Base-by-base conservation (phyloP, 2,329 filamentous ascomycete species). In the Elsinoe australis region DNA sequence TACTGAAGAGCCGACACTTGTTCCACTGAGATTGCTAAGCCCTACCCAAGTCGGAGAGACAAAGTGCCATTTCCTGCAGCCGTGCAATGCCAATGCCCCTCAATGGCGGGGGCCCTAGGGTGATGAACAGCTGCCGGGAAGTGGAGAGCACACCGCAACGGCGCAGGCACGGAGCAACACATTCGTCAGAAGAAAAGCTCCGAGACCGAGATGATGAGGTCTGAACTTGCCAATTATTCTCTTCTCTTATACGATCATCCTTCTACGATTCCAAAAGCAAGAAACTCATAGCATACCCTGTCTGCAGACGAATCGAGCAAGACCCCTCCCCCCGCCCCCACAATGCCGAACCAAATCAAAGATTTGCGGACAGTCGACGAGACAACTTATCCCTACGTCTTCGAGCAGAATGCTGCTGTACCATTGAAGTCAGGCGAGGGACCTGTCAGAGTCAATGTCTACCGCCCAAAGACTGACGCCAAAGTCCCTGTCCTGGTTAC, bases 401-500 rank as follows among this genome's bases (percentile, higher is more conserved):
- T 59, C 35, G 61, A 63, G 45, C 56, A 61, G 28, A 63, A 64
- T 55, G 58, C 55, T 15, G 57, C 57, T 2, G 58, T 63, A 9
- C 38, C 49, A 2, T 49, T 64, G 15, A 59, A 59, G 47, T 57
- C 55, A 0, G 59, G 56, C 14, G 56, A 60, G 10, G 60, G 60
- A 7, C 50, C 58, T n/a, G 58, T 63, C 8, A 57, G 61, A 9
- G 59, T 60, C 26, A 64, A 63, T 52, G 58, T 64, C 12, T 64
- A 61, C 49, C 55, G 61, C 8, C 62, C 61, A 12, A 63, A 62
- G 50, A 58, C 56, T 3, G 51, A 55, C 2, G 55, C 57, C 33
- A 67, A 61, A 52, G 71, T 71, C 17, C 82, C 83, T 0, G 81
- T 83, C 0, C 61, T 86, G 6, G 76, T 83, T 2, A 86, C 82